A percentile compares a stretch with the other conserved stretches of the same genome.
Conservation (phyloP, 1,284 basidiomycete genomes). For the Bondarzewia mesenterica region DNA sequence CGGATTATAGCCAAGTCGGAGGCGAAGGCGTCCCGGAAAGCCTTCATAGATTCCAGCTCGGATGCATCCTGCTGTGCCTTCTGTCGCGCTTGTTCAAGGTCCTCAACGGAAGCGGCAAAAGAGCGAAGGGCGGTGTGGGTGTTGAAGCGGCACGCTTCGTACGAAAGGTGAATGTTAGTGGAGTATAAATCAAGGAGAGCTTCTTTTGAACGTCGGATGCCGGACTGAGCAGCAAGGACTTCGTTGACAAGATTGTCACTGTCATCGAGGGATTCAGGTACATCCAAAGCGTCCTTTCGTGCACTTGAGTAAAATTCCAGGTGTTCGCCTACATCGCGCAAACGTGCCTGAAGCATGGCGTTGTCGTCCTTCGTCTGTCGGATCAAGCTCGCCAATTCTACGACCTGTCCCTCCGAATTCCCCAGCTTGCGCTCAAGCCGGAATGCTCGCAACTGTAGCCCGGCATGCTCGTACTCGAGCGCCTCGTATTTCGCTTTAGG, state of each 20-base stretch:
- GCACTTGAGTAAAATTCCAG: conserved; percentile 23
- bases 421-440: conserved; percentile 60
- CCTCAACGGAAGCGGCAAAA: conserved; percentile 20
- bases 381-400: conserved; percentile 54
- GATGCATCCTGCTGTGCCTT: conserved; percentile 25
- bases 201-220: not conserved
- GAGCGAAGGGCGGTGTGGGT: conserved; percentile 23
- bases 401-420: conserved; percentile 59
- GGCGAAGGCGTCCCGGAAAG: conserved; percentile 30
- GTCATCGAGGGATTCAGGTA: not conserved
- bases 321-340: conserved; percentile 37
- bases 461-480: conserved; percentile 34
- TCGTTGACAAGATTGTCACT: conserved; percentile 8
- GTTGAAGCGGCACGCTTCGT: conserved; percentile 26
- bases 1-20: conserved; percentile 30
- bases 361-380: conserved; percentile 50
- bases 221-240: not conserved
- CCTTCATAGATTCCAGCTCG: conserved; percentile 30
- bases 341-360: conserved; percentile 29
- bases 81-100: conserved; percentile 20
- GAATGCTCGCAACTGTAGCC: conserved; percentile 34
- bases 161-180: conserved; percentile 5
- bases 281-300: conserved; percentile 12
- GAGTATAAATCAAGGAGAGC: not conserved
- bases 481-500: conserved; percentile 28